Evolutionary conservation across 805 yeast genomes (phyloP).

Genomic region (Saturnispora mendoncae): DNA sequence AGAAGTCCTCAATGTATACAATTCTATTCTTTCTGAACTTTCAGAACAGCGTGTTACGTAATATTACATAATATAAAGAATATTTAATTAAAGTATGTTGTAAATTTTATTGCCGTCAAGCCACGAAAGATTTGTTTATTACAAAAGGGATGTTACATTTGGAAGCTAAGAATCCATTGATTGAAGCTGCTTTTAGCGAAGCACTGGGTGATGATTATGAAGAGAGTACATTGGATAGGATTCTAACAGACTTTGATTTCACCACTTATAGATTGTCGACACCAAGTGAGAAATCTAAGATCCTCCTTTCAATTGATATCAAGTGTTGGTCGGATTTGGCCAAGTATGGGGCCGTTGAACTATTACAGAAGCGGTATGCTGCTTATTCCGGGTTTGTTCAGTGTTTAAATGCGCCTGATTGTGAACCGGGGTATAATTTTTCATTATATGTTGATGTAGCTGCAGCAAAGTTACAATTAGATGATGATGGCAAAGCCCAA

Average conservation of each 20-base stretch:
- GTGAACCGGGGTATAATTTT: conserved; percentile 77
- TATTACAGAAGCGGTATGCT: conserved; percentile 46
- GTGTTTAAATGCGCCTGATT: conserved; percentile 27
- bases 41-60: not conserved
- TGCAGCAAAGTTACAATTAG: conserved; percentile 15
- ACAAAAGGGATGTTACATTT: conserved; percentile 60
- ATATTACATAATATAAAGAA: not conserved
- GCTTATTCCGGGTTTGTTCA: conserved; percentile 31
- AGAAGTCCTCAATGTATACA: conserved; percentile 17
- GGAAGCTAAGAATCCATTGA: conserved; percentile 73
- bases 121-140: too few species aligned
- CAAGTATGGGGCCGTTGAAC: conserved; percentile 53
- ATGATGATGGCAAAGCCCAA: conserved; percentile 39
- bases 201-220: conserved; percentile 44
- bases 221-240: conserved; percentile 62
- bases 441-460: conserved; percentile 58
- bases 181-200: conserved; percentile 73
- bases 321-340: conserved; percentile 70
- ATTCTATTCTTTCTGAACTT: conserved; percentile 20
- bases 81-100: not conserved
- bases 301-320: conserved; percentile 61
- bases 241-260: conserved; percentile 91
- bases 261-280: conserved; percentile 90
- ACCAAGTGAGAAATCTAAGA: conserved; percentile 59
- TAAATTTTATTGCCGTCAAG: too few species aligned